phyloP scores from a whole-genome alignment of 1,284 basidiomycete genomes.

The Cryptococcus maquisensis region DNA sequence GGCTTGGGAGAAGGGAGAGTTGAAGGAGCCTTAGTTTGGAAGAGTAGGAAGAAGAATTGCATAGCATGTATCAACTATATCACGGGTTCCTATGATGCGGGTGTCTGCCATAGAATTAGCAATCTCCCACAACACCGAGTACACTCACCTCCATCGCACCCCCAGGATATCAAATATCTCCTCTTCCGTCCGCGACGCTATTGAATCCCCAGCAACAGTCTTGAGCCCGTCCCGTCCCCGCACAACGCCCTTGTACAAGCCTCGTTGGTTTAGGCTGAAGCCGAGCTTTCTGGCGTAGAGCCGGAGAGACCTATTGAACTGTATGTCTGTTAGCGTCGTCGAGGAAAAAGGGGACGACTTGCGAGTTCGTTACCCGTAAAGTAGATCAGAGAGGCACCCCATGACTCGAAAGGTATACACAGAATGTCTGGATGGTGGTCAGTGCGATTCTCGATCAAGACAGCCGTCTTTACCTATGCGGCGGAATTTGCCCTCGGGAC shows the following conservation, averaged over 20 bases:
- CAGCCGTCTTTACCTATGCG: conserved; percentile 61
- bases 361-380: conserved; percentile 62
- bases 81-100: conserved; percentile 34
- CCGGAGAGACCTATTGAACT: conserved; percentile 87
- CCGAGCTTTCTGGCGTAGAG: conserved; percentile 75
- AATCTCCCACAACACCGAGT: background rate
- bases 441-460: background rate
- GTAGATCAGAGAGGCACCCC: conserved; percentile 80
- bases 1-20: conserved; percentile 23
- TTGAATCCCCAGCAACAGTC: conserved; percentile 61
- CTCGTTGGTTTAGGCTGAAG: conserved; percentile 79
- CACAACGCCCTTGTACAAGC: conserved; percentile 67
- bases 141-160: conserved; percentile 38
- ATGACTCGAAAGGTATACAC: conserved; percentile 67
- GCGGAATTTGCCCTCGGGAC: conserved; percentile 53
- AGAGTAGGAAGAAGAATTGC: background rate
- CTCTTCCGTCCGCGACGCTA: conserved; percentile 75
- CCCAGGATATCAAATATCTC: conserved; percentile 74
- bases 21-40: conserved; percentile 25
- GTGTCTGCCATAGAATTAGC: conserved; percentile 12
- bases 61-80: conserved; percentile 8
- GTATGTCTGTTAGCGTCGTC: conserved; percentile 2
- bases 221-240: conserved; percentile 64
- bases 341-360: conserved; percentile 37
- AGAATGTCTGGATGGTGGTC: conserved; percentile 56